These are phyloP conservation scores for Akebia trifoliata DNA, from an alignment of 164 flowering plant species.

Conservation along the genomic window DNA sequence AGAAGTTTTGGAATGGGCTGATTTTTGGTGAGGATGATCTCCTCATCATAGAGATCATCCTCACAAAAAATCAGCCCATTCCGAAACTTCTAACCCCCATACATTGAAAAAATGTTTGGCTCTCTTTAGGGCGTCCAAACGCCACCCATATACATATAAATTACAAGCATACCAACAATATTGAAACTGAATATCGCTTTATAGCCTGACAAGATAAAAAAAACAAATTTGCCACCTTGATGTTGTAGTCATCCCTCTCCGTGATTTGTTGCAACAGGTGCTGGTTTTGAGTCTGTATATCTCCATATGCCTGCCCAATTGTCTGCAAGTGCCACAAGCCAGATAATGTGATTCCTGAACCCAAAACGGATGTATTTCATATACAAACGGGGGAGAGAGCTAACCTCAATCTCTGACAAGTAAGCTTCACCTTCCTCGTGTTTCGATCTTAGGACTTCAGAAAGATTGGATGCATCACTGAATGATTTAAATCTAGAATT, in stretches of 20 bases:
- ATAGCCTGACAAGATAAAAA: neutral
- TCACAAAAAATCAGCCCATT: too few relatives aligned
- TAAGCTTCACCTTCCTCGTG: constrained; percentile 87
- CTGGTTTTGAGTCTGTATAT: constrained; percentile 91
- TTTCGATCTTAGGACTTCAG: constrained; percentile 73
- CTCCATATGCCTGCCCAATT: constrained; percentile 96
- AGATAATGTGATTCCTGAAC: neutral
- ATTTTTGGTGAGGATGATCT: too few relatives aligned
- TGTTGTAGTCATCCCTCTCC: constrained; percentile 97
- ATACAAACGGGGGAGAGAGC: constrained; percentile 5
- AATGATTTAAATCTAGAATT: constrained; percentile 4
- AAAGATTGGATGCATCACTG: constrained; percentile 57
- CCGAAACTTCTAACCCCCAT: too few relatives aligned
- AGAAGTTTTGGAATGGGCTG: too few relatives aligned
- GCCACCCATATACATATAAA: too few relatives aligned
- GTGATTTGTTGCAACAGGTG: constrained; percentile 92
- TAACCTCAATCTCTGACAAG: constrained; percentile 91
- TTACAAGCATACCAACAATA: neutral
- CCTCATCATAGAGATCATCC: too few relatives aligned
- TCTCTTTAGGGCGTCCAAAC: too few relatives aligned
- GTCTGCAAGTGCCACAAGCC: constrained; percentile 47
- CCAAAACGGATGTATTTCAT: neutral
- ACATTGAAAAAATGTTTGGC: too few relatives aligned
- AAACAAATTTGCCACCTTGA: constrained; percentile 56
- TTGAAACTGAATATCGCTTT: neutral